A percentile compares a stretch with the other conserved stretches of the same genome.
phyloP scores from a whole-genome alignment of 305 asterid species.

The Petunia hybrid region DNA sequence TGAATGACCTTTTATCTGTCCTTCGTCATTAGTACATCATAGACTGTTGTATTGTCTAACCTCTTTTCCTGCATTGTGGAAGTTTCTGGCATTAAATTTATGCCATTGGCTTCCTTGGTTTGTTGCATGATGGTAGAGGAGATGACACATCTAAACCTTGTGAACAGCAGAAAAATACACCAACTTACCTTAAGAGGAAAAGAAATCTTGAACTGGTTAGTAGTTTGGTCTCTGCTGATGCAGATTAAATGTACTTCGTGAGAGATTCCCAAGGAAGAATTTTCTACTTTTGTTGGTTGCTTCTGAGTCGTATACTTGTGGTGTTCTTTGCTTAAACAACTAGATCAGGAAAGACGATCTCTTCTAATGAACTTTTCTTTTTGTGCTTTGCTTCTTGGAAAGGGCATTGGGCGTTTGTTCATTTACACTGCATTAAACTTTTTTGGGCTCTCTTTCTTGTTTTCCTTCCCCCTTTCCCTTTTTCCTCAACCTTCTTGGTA shows the following conservation, averaged over 20 bases:
- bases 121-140: slow-evolving; percentile 45
- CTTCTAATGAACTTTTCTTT: not conserved
- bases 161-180: slow-evolving; percentile 40
- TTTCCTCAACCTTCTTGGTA: not conserved
- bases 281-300: slow-evolving; percentile 29
- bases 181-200: too few species aligned
- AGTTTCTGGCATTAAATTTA: slow-evolving; percentile 28
- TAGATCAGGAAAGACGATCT: slow-evolving; percentile 24
- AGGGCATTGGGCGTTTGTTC: not conserved
- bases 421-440: not conserved
- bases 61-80: slow-evolving; percentile 52
- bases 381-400: slow-evolving; percentile 7
- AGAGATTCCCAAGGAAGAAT: not conserved
- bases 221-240: slow-evolving; percentile 19
- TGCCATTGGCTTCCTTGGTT: slow-evolving; percentile 33
- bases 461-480: not conserved
- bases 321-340: slow-evolving; percentile 50
- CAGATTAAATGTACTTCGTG: slow-evolving; percentile 6
- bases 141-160: too few species aligned
- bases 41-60: slow-evolving; percentile 64
- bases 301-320: not conserved
- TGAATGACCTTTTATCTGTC: slow-evolving; percentile 63
- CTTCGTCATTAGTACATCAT: slow-evolving; percentile 65
- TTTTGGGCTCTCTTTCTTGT: not conserved
- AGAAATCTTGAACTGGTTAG: not conserved